phyloP scores from a whole-genome alignment of 768 basidiomycete species.

The Mycena kentingensis region DNA sequence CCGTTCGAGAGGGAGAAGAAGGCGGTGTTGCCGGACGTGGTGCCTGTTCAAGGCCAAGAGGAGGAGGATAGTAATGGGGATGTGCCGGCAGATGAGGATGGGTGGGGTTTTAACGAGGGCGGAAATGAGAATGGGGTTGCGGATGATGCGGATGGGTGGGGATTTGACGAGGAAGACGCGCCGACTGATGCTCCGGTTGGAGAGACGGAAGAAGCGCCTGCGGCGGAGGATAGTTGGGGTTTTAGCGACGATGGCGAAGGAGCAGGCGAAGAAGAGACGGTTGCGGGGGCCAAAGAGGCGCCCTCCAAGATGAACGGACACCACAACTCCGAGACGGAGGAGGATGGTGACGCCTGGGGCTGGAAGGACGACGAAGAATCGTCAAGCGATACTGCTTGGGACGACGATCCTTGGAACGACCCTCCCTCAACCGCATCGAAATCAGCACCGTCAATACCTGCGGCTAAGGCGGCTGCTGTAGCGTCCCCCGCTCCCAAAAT shows the following conservation, averaged over 20 bases:
- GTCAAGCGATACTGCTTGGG: slow-evolving; percentile 34
- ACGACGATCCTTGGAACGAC: slow-evolving; percentile 62
- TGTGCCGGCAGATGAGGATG: slow-evolving; percentile 28
- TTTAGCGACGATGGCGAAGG: slow-evolving; percentile 24
- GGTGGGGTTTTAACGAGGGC: slow-evolving; percentile 22
- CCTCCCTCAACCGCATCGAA: slow-evolving; percentile 38
- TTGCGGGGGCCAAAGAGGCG: slow-evolving; percentile 17
- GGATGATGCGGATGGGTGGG: slow-evolving; percentile 49
- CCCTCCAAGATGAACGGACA: slow-evolving; percentile 15
- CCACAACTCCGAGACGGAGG: slow-evolving; percentile 39
- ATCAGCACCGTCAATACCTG: slow-evolving; percentile 28
- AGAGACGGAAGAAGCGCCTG: slow-evolving; percentile 6
- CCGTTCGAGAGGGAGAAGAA: slow-evolving; percentile 31
- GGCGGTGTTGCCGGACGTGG: slow-evolving; percentile 27
- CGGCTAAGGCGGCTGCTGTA: slow-evolving; percentile 10
- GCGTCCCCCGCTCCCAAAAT: slow-evolving; percentile 43
- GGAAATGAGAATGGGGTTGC: slow-evolving; percentile 31
- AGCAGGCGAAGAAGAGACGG: neutral
- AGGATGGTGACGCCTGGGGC: slow-evolving; percentile 69
- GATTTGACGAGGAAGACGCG: slow-evolving; percentile 51
- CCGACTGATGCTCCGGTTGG: slow-evolving; percentile 11
- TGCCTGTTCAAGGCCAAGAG: slow-evolving; percentile 34
- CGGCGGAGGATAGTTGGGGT: slow-evolving; percentile 23
- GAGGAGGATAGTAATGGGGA: slow-evolving; percentile 42
- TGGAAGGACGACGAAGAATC: slow-evolving; percentile 63